These are phyloP conservation scores for Zasmidium angulare DNA, from an alignment of 2,329 filamentous ascomycete species.

Conservation along the genomic window DNA sequence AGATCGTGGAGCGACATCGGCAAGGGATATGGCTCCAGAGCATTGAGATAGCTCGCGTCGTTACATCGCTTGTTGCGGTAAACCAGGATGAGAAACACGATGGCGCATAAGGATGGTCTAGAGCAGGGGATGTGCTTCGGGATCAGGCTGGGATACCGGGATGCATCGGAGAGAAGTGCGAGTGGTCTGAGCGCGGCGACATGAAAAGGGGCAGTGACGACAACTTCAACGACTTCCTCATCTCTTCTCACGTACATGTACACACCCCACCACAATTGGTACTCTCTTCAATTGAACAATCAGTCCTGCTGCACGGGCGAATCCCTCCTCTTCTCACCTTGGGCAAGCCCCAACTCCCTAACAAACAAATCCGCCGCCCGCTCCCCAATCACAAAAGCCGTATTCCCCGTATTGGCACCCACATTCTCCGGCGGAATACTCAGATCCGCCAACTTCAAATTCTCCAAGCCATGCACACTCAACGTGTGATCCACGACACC, in stretches of 20 bases:
- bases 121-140: background rate
- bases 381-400: constrained; percentile 45
- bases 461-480: constrained; percentile 41
- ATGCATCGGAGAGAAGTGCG: background rate
- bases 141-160: background rate
- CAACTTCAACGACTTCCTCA: background rate
- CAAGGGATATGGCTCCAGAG: too few relatives aligned
- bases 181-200: background rate
- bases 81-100: too few relatives aligned
- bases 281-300: background rate
- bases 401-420: constrained; percentile 49
- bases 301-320: background rate
- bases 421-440: constrained; percentile 44
- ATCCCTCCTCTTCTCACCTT: constrained; percentile 11
- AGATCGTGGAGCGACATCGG: too few relatives aligned
- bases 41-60: too few relatives aligned
- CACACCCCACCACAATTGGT: background rate
- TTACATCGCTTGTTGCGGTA: too few relatives aligned
- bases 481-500: constrained; percentile 43
- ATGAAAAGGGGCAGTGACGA: background rate
- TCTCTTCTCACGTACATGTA: background rate
- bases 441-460: constrained; percentile 47
- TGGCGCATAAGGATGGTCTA: too few relatives aligned
- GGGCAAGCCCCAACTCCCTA: constrained; percentile 40
- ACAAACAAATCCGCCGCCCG: constrained; percentile 44